phyloP scores from a whole-genome alignment of 495 filamentous ascomycete genomes.

The Daldinia grandis region DNA sequence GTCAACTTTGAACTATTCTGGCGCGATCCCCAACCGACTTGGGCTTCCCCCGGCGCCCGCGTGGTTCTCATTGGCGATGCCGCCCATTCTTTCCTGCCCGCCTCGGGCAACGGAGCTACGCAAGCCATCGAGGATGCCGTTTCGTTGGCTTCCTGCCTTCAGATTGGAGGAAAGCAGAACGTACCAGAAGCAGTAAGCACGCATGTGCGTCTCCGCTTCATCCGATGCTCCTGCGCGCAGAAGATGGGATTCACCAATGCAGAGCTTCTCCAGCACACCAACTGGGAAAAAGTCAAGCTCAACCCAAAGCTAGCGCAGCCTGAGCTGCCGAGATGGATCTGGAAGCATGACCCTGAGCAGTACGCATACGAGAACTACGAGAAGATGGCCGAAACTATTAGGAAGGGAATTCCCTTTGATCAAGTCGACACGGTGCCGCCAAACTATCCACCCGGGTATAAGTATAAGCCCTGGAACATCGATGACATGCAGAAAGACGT shows the following conservation, averaged over 20 bases:
- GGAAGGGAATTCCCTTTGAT: constrained; percentile 50
- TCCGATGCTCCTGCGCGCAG: constrained; percentile 64
- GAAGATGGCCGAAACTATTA: constrained; percentile 53
- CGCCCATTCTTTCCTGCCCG: constrained; percentile 75
- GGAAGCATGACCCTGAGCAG: constrained; percentile 63
- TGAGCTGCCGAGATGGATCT: constrained; percentile 63
- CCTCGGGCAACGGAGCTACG: constrained; percentile 71
- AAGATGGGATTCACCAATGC: constrained; percentile 65
- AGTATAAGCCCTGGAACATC: constrained; percentile 57
- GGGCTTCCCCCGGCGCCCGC: constrained; percentile 67
- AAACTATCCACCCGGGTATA: constrained; percentile 56
- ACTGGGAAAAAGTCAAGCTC: constrained; percentile 64
- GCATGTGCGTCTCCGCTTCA: constrained; percentile 61
- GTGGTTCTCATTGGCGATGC: constrained; percentile 72
- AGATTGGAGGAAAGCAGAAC: constrained; percentile 57
- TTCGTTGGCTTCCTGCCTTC: constrained; percentile 67
- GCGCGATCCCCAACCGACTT: constrained; percentile 69
- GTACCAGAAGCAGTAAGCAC: constrained; percentile 56
- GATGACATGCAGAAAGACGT: constrained; percentile 54
- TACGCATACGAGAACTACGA: constrained; percentile 65
- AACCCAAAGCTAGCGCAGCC: constrained; percentile 60
- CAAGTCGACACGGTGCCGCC: constrained; percentile 51
- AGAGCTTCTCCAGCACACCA: constrained; percentile 64
- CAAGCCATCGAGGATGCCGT: constrained; percentile 77
- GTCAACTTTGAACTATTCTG: constrained; percentile 76